Conservation (phyloP, 768 basidiomycete genomes). For the Mycena leptocephala region DNA sequence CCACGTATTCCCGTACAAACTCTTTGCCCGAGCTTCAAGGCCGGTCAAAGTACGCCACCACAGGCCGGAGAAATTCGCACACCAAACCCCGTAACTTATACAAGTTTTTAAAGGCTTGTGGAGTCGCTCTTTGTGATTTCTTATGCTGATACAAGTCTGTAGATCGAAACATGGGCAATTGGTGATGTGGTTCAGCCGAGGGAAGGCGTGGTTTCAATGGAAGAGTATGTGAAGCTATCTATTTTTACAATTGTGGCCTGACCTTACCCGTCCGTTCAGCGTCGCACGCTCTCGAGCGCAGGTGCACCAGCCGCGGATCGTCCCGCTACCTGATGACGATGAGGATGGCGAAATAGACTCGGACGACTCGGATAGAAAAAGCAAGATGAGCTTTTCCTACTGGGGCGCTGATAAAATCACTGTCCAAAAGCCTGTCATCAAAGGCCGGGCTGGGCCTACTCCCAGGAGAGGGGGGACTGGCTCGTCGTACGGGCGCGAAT, state of each 20-base stretch:
- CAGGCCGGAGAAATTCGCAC: conserved; percentile 82
- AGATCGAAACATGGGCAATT: conserved; percentile 94
- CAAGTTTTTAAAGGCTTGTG: conserved; percentile 87
- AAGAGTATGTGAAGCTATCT: conserved; percentile 75
- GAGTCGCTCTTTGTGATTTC: not conserved
- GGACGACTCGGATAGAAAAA: conserved; percentile 90
- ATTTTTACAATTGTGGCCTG: not conserved
- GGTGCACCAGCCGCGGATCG: conserved; percentile 75
- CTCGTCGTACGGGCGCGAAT: conserved; percentile 83
- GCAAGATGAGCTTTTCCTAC: conserved; percentile 95
- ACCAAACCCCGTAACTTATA: conserved; percentile 93
- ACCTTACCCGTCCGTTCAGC: conserved; percentile 54
- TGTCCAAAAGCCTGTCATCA: conserved; percentile 83
- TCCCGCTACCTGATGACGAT: conserved; percentile 80
- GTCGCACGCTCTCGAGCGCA: conserved; percentile 82
- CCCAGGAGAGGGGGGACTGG: conserved; percentile 60
- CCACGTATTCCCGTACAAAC: conserved; percentile 78
- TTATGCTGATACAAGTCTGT: conserved; percentile 19
- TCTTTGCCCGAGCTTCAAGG: conserved; percentile 90
- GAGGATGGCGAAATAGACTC: conserved; percentile 76
- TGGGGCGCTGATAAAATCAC: conserved; percentile 96
- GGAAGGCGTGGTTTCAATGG: conserved; percentile 91
- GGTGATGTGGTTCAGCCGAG: conserved; percentile 82
- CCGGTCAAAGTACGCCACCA: conserved; percentile 88
- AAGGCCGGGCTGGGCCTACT: conserved; percentile 57